Percentiles rank a stretch among this genome's conserved stretches.
Evolutionary conservation across 148 eudicot species (phyloP).

Genomic region (Cornus kousa): DNA sequence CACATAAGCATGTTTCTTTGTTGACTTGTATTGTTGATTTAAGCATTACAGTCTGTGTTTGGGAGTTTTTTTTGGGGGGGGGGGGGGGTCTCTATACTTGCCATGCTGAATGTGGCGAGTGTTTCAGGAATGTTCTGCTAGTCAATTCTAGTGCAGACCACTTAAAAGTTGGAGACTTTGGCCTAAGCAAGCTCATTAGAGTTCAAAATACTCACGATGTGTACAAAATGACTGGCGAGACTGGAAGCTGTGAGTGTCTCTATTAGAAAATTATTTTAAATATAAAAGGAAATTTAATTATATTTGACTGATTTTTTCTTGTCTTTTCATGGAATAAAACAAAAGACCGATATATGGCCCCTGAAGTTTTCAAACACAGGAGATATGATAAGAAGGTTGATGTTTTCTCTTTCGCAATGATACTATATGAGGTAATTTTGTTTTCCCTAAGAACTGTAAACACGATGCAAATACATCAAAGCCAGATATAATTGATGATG

Average conservation of each 20-base stretch:
- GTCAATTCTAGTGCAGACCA: conserved; percentile 96
- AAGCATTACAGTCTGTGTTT: not conserved
- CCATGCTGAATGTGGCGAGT: conserved; percentile 17
- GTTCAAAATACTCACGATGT: conserved; percentile 90
- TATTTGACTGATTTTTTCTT: conserved; percentile 4
- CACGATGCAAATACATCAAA: not conserved
- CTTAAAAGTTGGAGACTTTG: conserved; percentile 98
- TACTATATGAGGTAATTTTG: conserved; percentile 80
- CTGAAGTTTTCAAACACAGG: conserved; percentile 94
- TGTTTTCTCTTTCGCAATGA: conserved; percentile 96
- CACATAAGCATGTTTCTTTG: not conserved
- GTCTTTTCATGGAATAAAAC: conserved; percentile 17
- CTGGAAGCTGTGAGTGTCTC: conserved; percentile 89
- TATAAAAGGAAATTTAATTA: conserved; percentile 9
- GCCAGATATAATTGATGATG: conserved; percentile 11
- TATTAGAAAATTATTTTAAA: not conserved
- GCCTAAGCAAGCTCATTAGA: conserved; percentile 90
- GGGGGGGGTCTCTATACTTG: not conserved
- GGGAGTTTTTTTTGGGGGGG: not conserved
- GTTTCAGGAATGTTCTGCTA: conserved; percentile 84
- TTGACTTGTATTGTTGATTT: not conserved
- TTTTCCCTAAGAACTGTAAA: not conserved
- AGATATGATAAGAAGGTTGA: conserved; percentile 98
- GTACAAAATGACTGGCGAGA: conserved; percentile 97
- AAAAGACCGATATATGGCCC: conserved; percentile 97